These are phyloP conservation scores for Thermoascus crustaceus DNA, from an alignment of 2,329 filamentous ascomycete species.

Conservation along the genomic window DNA sequence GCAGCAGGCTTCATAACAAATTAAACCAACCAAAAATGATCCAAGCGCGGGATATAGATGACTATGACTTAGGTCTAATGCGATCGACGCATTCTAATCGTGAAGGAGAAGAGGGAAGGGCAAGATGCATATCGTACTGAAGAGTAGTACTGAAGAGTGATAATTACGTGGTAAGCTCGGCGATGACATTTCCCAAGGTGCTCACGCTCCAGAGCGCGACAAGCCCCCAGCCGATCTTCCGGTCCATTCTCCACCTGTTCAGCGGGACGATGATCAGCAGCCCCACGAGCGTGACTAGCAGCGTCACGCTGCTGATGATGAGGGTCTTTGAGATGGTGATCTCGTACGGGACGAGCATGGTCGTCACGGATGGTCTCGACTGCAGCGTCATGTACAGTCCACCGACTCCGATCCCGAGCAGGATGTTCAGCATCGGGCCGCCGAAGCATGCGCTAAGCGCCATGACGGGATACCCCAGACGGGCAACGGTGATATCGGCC, in stretches of 20 bases:
- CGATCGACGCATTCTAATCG: no score
- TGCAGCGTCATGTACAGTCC: conserved; percentile 81
- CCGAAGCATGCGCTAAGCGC: conserved; percentile 90
- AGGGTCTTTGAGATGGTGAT: conserved; percentile 80
- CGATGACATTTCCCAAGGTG: conserved; percentile 70
- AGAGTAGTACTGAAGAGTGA: no score
- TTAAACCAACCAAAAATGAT: no score
- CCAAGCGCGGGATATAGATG: no score
- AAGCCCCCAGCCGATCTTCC: conserved; percentile 70
- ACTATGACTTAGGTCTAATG: no score
- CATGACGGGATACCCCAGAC: conserved; percentile 94
- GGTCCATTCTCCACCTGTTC: conserved; percentile 79
- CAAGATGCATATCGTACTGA: no score
- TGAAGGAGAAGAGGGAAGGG: no score
- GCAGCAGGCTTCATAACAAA: no score
- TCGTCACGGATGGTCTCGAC: conserved; percentile 7
- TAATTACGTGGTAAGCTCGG: conserved; percentile 54
- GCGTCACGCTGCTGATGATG: conserved; percentile 73
- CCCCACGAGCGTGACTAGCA: conserved; percentile 70
- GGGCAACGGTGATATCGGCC: conserved; percentile 87
- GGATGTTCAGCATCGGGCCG: conserved; percentile 96
- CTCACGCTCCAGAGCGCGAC: conserved; percentile 74
- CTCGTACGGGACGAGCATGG: conserved; percentile 62
- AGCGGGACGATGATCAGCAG: conserved; percentile 73
- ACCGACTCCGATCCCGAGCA: conserved; percentile 86